Evolutionary conservation across 805 yeast species (phyloP).

Genomic region (Ogataea corticis): DNA sequence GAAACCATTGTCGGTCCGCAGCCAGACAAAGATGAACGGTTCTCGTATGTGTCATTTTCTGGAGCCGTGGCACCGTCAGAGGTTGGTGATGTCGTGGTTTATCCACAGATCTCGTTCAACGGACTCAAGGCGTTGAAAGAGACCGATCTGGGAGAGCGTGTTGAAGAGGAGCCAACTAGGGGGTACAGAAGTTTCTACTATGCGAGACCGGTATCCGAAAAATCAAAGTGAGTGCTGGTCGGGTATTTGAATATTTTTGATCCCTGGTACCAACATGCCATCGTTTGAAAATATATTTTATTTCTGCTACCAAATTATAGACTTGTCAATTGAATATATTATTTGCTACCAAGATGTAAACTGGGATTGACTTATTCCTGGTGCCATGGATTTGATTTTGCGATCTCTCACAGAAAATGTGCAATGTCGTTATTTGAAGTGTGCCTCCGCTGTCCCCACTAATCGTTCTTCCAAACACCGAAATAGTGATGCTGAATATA

Average conservation of each 20-base stretch:
- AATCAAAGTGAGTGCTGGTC: too few species aligned
- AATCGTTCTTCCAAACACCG: slow-evolving; percentile 23
- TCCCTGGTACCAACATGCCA: too few species aligned
- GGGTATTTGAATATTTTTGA: too few species aligned
- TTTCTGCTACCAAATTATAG: too few species aligned
- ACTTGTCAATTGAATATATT: too few species aligned
- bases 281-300: too few species aligned
- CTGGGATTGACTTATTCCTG: too few species aligned
- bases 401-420: too few species aligned
- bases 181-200: slow-evolving; percentile 17
- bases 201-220: not conserved
- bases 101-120: slow-evolving; percentile 22
- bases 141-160: slow-evolving; percentile 2
- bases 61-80: slow-evolving; percentile 18
- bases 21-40: slow-evolving; percentile 7
- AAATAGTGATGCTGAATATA: slow-evolving; percentile 18
- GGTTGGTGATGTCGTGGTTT: slow-evolving; percentile 17
- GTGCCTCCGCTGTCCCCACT: too few species aligned
- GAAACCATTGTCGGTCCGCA: slow-evolving; percentile 17
- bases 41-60: slow-evolving; percentile 21
- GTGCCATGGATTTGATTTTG: too few species aligned
- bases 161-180: slow-evolving; percentile 8
- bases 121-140: slow-evolving; percentile 11
- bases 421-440: too few species aligned
- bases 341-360: too few species aligned